Conservation (phyloP, 805 yeast species). For the Suhomyces sp. region DNA sequence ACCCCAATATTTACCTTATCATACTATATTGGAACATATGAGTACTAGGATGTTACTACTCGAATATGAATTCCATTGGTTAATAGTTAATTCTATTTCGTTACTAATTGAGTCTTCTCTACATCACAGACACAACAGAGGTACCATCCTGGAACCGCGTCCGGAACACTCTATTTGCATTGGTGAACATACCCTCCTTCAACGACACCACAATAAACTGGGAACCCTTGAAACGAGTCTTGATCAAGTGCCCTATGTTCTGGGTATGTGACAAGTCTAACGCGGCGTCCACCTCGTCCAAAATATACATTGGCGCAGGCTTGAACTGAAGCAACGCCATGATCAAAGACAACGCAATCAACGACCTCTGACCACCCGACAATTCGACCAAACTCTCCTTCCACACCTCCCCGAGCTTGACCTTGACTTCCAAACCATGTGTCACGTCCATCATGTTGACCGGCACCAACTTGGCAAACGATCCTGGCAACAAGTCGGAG, state of each 20-base stretch:
- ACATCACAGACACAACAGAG: conserved; percentile 76
- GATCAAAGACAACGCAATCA: conserved; percentile 91
- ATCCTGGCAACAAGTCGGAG: conserved; percentile 81
- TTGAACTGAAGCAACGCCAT: conserved; percentile 94
- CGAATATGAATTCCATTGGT: no score
- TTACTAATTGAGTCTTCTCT: no score
- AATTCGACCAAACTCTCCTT: conserved; percentile 91
- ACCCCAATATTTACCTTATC: no score
- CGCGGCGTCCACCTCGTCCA: conserved; percentile 99
- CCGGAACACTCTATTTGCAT: conserved; percentile 91
- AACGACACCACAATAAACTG: conserved; percentile 95
- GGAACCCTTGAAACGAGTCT: conserved; percentile 90
- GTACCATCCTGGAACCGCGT: conserved; percentile 97
- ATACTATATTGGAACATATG: no score
- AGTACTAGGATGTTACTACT: no score
- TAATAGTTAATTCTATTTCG: no score
- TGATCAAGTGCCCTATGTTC: conserved; percentile 93
- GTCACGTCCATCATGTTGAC: conserved; percentile 79
- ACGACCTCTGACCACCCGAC: conserved; percentile 95
- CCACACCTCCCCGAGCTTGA: conserved; percentile 90
- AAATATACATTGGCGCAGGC: conserved; percentile 95
- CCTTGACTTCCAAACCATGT: conserved; percentile 86
- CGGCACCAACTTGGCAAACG: conserved; percentile 86
- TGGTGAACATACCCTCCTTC: conserved; percentile 97
- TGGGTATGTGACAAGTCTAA: conserved; percentile 95